Conservation (phyloP, 345 rosid genomes). For the Sonneratia caseolaris region DNA sequence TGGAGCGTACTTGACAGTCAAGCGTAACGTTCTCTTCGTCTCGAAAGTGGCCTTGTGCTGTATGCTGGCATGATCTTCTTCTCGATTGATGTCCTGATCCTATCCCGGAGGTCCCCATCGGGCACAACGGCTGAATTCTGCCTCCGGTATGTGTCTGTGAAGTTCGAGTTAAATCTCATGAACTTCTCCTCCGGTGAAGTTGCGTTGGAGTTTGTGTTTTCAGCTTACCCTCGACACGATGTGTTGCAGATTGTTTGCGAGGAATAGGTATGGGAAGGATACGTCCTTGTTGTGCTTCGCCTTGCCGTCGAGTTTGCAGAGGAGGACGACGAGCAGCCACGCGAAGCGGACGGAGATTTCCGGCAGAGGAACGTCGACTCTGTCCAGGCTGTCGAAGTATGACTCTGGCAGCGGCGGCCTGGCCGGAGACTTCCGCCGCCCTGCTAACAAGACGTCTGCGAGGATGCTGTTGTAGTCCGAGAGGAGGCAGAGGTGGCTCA, state of each 20-base stretch:
- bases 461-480: constrained; percentile 9
- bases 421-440: neutral
- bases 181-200: constrained; percentile 3
- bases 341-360: constrained; percentile 7
- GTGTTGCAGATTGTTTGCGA: constrained; percentile 19
- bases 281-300: constrained; percentile 12
- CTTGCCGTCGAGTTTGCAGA: constrained; percentile 16
- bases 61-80: constrained; percentile 7
- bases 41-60: constrained; percentile 1
- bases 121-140: constrained; percentile 6
- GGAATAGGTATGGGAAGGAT: constrained; percentile 18
- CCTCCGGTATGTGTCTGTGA: constrained; percentile 11
- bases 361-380: neutral
- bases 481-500: constrained; percentile 11
- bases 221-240: constrained; percentile 1
- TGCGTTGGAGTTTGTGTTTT: neutral
- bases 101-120: constrained; percentile 12
- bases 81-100: constrained; percentile 9
- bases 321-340: constrained; percentile 16
- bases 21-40: neutral
- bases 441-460: constrained; percentile 6
- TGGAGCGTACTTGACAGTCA: constrained; percentile 6
- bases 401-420: constrained; percentile 8
- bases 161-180: constrained; percentile 7
- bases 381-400: neutral